Base-by-base conservation (phyloP, 192 early-diverging fungal genomes). In the Entomortierella lignicola region DNA sequence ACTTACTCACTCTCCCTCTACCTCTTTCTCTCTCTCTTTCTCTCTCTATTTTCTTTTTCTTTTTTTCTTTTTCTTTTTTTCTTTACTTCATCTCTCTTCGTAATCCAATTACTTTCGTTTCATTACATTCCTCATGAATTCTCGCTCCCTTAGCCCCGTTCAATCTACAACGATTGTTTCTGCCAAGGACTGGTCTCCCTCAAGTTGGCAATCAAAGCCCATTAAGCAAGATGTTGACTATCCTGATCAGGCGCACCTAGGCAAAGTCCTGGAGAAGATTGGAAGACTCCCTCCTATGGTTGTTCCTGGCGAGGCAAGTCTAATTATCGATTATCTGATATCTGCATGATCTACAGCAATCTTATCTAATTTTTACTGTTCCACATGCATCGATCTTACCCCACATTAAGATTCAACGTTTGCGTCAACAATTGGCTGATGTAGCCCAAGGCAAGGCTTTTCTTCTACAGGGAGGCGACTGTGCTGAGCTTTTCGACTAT, bases 401-500 rank as follows among this genome's bases (percentile, higher is more conserved):
- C 21, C 18, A 0, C 4, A 29, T 39, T 27, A 62, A 95, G 92
- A 92, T 99, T 71, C 89, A 91, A 42, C 89, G 89, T 10, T 86
- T 99, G 63, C 86, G 92, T 60, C 74, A 84, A 25, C 95, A 97
- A 80, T 89, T 99, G 32, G 86, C 86, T 20, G 92, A 98, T 81
- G 96, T 94, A 25, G 96, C 96, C 34, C 87, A 93, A 63, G 93
- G 94, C 66, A 93, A 96, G 63, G 90, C 96, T 12, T 98, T 99
- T 66, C 84, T 99, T 66, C 86, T 99, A 30, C 98, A 99, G 84
- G 98, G 98, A 63, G 98, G 98, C 59, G 98, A 98, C 83, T 99
- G 98, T 84, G 98, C 98, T 26, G 98, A 99, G 84, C 88, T 95
- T 41, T 99, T 99, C 82, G 96, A 99, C 71, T 99, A 99, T 82